These are phyloP conservation scores for Fusarium gaditjirri DNA, from an alignment of 2,329 filamentous ascomycete species.

Conservation along the genomic window DNA sequence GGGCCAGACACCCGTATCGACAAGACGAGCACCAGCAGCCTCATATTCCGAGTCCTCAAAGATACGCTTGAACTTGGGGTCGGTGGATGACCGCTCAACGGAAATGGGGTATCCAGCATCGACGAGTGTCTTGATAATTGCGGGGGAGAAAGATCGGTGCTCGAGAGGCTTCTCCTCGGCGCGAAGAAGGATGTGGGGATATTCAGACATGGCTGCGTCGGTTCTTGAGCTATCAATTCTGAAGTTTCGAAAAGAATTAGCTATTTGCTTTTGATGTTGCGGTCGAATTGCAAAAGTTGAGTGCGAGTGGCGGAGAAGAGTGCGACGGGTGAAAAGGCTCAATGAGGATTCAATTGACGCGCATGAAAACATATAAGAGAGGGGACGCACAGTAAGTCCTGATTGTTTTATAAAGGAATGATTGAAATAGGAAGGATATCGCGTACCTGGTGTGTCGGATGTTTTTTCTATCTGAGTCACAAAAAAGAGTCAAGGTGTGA, in stretches of 20 bases:
- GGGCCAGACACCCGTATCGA: conserved; percentile 74
- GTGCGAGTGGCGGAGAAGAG: neutral
- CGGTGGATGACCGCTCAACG: conserved; percentile 65
- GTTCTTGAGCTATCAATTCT: conserved; percentile 8
- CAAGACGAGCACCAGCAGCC: conserved; percentile 71
- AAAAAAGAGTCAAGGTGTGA: conserved; percentile 27
- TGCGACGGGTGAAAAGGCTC: conserved; percentile 6
- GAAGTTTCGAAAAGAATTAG: conserved; percentile 16
- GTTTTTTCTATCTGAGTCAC: conserved; percentile 37
- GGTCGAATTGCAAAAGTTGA: neutral
- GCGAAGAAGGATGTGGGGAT: conserved; percentile 60
- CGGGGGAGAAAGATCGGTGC: conserved; percentile 51
- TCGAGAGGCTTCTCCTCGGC: conserved; percentile 68
- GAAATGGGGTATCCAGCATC: conserved; percentile 76
- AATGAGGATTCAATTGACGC: conserved; percentile 1
- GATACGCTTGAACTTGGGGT: conserved; percentile 70
- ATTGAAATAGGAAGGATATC: neutral
- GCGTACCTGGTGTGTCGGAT: conserved; percentile 13
- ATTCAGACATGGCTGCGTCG: conserved; percentile 42
- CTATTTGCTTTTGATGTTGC: neutral
- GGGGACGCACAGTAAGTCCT: neutral
- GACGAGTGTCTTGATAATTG: conserved; percentile 64
- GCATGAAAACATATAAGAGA: neutral
- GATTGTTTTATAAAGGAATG: neutral
- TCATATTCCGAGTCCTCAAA: conserved; percentile 71